Base-by-base conservation (phyloP, 2,329 filamentous ascomycete species). In the Fusarium keratoplasticum region DNA sequence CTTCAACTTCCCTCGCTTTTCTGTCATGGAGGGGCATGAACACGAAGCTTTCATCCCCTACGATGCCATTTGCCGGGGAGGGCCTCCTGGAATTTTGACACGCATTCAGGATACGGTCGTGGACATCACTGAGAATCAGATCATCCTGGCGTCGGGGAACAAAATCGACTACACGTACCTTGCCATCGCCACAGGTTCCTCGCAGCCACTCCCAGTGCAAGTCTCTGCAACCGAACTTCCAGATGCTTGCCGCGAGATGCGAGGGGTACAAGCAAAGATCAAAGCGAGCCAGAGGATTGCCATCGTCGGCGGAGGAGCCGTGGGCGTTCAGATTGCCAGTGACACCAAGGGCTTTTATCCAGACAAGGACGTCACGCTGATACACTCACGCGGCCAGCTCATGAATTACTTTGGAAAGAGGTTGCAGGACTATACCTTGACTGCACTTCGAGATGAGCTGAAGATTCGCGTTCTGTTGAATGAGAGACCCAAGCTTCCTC, bases 301-400 rank as follows among this genome's bases (percentile, higher is more conserved):
- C 20, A 31, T 70, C n/a, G 38, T 70, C 8, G 68, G 68, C 3
- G 68, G 35, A 16, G 68, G 68, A 13, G 64, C 68, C 2, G 68
- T 60, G 1, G 65, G 68, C 14, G 47, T 70, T 2, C 38, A 70
- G 42, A 22, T 70, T 31, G 54, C 60, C 2, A 55, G 60, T 2
- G 68, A 70, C 42, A 67, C 64, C 27, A 64, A 64, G 25, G 16
- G 33, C 2, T 57, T 42, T 16, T 61, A 67, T 22, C 60, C 68
- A 1, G 13, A 64, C 7, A 70, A 68, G 50, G 20, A 38, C 5
- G 50, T 70, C 6, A 58, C 57, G 10, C 22, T 70, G 25, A 18
- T 64, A 6, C 65, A 67, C 18, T 70, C 68, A 1, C 44, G 67
- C 1, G 59, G 38, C 4, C 44, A 50, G 10, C 33, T 70, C 11